A percentile compares a stretch with the other conserved stretches of the same genome.
Evolutionary conservation across 1,139 yeast species (phyloP).

Genomic region (Candida tropicalis): DNA sequence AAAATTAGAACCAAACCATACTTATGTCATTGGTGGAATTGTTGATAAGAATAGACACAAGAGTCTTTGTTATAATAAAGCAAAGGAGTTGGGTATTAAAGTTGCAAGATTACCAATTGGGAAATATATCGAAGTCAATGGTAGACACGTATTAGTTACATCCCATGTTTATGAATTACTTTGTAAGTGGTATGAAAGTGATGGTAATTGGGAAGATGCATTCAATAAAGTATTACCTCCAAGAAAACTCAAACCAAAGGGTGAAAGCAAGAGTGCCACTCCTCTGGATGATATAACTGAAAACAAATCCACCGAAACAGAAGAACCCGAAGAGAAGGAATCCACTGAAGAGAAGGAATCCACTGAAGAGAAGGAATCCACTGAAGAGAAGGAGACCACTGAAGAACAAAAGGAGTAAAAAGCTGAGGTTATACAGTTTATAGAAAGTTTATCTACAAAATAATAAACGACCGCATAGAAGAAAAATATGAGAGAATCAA

Average conservation of each 20-base stretch:
- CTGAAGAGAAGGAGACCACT: neutral
- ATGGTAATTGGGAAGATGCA: slow-evolving; percentile 80
- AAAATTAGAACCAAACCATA: slow-evolving; percentile 64
- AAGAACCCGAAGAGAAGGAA: slow-evolving; percentile 9
- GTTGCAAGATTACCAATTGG: slow-evolving; percentile 88
- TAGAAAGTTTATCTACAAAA: no score
- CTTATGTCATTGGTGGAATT: slow-evolving; percentile 92
- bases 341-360: neutral
- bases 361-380: neutral
- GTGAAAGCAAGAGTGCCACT: slow-evolving; percentile 7
- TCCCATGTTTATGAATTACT: slow-evolving; percentile 90
- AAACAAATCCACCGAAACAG: slow-evolving; percentile 9
- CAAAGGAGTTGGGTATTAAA: slow-evolving; percentile 66
- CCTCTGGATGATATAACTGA: slow-evolving; percentile 11
- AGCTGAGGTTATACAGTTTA: neutral
- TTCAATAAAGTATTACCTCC: slow-evolving; percentile 84
- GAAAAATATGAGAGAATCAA: no score
- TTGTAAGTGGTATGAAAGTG: slow-evolving; percentile 73
- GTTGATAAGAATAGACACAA: slow-evolving; percentile 95
- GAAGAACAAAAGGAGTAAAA: neutral
- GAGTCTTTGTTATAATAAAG: slow-evolving; percentile 78
- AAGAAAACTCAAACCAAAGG: slow-evolving; percentile 54
- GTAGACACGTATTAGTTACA: slow-evolving; percentile 88
- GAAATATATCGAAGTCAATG: slow-evolving; percentile 78
- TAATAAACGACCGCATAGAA: no score